These are phyloP conservation scores for Cystofilobasidium bisporidii DNA, from an alignment of 768 basidiomycete species.

Conservation along the genomic window DNA sequence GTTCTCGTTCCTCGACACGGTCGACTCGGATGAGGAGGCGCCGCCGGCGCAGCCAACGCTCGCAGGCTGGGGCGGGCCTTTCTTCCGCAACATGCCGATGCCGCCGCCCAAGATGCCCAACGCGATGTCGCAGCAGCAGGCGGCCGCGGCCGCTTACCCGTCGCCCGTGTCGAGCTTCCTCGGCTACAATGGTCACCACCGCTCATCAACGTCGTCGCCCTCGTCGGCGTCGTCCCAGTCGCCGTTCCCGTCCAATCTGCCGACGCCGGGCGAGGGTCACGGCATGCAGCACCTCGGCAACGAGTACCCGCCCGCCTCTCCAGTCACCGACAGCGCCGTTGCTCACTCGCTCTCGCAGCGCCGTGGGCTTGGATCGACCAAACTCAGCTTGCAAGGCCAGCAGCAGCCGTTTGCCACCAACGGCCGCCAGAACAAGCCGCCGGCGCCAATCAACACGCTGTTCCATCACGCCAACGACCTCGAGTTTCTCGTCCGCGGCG, in stretches of 20 bases:
- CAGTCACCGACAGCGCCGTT: neutral
- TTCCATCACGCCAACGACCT: neutral
- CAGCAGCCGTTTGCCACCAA: neutral
- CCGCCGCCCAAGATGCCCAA: neutral
- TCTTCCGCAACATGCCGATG: slow-evolving; percentile 26
- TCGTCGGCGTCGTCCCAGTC: slow-evolving; percentile 18
- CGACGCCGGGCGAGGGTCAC: slow-evolving; percentile 1
- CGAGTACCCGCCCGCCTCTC: slow-evolving; percentile 6
- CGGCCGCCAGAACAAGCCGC: neutral
- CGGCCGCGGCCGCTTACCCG: slow-evolving; percentile 8
- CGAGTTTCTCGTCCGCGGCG: slow-evolving; percentile 15
- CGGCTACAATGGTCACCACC: neutral
- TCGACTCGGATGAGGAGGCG: slow-evolving; percentile 15
- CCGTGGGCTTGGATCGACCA: slow-evolving; percentile 1
- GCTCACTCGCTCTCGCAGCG: neutral
- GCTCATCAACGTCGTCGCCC: slow-evolving; percentile 18
- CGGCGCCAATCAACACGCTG: neutral
- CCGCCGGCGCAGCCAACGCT: slow-evolving; percentile 17
- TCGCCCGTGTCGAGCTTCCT: slow-evolving; percentile 17
- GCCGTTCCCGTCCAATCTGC: slow-evolving; percentile 13
- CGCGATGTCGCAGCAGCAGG: neutral
- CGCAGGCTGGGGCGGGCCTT: slow-evolving; percentile 24
- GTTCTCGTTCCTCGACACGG: slow-evolving; percentile 28
- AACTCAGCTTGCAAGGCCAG: neutral
- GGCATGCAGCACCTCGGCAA: neutral